Conservation (phyloP, 257 asterid species). For the Buddleja alternifolia region DNA sequence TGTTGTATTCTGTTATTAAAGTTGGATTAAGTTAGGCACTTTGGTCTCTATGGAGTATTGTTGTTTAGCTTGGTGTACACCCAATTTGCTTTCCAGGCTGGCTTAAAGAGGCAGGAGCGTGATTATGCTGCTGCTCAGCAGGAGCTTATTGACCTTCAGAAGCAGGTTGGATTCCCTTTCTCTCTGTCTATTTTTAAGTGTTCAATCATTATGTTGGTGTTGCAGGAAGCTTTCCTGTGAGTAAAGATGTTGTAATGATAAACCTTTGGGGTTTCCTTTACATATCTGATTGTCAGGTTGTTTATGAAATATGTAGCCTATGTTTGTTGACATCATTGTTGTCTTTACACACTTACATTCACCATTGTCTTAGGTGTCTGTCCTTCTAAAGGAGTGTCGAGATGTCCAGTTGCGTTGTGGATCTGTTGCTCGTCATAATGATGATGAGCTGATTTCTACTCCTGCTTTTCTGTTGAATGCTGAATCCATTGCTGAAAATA, state of each 20-base stretch:
- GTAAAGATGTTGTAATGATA: background rate
- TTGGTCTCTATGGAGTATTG: conserved; percentile 1
- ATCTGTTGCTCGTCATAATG: conserved; percentile 42
- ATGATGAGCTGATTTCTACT: conserved; percentile 36
- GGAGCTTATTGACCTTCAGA: conserved; percentile 79
- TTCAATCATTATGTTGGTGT: background rate
- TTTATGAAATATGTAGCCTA: background rate
- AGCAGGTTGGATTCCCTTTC: conserved; percentile 54
- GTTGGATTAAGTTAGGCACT: background rate
- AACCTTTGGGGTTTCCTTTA: background rate
- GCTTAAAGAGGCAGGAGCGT: conserved; percentile 78
- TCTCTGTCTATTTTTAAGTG: background rate
- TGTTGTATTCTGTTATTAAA: conserved; percentile 6
- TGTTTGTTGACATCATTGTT: background rate
- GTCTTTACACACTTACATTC: background rate
- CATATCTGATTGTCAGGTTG: background rate
- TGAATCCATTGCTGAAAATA: conserved; percentile 44
- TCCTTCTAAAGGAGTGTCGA: conserved; percentile 87
- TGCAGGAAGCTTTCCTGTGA: conserved; percentile 1
- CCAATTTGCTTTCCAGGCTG: conserved; percentile 54
- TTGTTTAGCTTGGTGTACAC: conserved; percentile 18
- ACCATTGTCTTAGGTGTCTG: conserved; percentile 61
- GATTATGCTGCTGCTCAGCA: conserved; percentile 68
- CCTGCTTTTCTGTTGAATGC: conserved; percentile 33
- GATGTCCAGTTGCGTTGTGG: conserved; percentile 95